phyloP scores from a whole-genome alignment of 345 rosid genomes.

The Bruguiera gymnorhiza region DNA sequence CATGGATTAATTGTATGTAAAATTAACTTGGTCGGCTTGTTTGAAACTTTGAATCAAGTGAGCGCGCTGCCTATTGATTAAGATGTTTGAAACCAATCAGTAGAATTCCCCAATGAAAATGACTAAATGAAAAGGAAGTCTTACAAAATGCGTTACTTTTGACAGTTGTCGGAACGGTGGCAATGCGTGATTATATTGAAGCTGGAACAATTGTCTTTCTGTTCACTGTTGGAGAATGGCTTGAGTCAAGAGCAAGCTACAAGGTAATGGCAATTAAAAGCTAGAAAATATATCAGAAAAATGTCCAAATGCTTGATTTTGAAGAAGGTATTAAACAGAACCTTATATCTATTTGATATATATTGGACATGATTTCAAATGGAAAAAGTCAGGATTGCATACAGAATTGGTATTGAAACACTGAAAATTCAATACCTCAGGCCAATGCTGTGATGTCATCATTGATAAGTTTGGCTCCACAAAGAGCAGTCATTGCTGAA shows the following conservation, averaged over 20 bases:
- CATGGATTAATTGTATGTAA: too few relatives aligned
- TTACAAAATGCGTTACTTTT: background rate
- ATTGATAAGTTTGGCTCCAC: constrained; percentile 79
- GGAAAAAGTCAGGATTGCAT: background rate
- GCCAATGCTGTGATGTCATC: constrained; percentile 83
- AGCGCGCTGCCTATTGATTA: background rate
- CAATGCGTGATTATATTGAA: constrained; percentile 69
- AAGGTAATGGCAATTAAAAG: constrained; percentile 43
- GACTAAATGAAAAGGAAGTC: too few relatives aligned
- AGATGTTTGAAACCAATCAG: background rate
- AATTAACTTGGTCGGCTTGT: too few relatives aligned
- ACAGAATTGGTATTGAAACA: background rate
- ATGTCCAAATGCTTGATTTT: too few relatives aligned
- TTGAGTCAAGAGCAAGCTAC: constrained; percentile 81
- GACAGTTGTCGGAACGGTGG: constrained; percentile 80
- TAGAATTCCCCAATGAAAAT: too few relatives aligned
- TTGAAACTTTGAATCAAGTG: too few relatives aligned
- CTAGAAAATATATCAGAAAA: too few relatives aligned
- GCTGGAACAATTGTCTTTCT: constrained; percentile 87
- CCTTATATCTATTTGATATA: too few relatives aligned
- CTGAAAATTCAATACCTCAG: constrained; percentile 32
- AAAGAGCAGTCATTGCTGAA: constrained; percentile 73
- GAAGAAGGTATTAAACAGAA: too few relatives aligned
- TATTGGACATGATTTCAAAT: too few relatives aligned
- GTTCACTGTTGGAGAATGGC: constrained; percentile 84